Evolutionary conservation across 768 basidiomycete genomes (phyloP), one percentile per base, ranked within the genome.

Genomic region (Lactifluus rugatus): DNA sequence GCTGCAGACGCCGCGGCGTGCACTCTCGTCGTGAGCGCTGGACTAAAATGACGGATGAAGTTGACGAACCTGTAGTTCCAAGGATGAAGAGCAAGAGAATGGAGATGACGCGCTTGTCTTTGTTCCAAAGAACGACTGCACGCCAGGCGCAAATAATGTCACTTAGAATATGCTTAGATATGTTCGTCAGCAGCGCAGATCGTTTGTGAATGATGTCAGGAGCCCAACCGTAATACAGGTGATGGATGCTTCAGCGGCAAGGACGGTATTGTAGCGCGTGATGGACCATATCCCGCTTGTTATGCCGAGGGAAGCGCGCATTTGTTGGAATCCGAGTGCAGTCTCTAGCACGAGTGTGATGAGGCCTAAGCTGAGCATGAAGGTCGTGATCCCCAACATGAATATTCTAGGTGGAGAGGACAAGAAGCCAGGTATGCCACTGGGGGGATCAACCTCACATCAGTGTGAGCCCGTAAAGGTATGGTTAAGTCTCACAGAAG

Each of bases 311-410:
- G n/a, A 26, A 10, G 54, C 19, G 2, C 42, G 28, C 10, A 54
- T 54, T 44, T 59, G 52, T 25, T 59, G 58, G 14, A 59, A 54
- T 8, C 14, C 41, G 13, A 59, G 47, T 13, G 52, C 39, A 23
- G 52, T 59, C 32, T 54, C 58, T 10, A 59, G 41, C n/a, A 48
- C 58, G 3, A 58, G 28, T 28, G 52, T 47, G n/a, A 59, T 44
- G 41, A 59, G 19, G 14, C 52, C 46, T n/a, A 59, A n/a, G 7
- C 23, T 10, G 19, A 59, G 48, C 58, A 59, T 59, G 9, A 59
- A 59, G n/a, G 58, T 54, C 47, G 58, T 54, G 21, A 59, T 25
- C n/a, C 39, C 47, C 14, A 59, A 49, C 58, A 59, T 59, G 25
- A 48, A 54, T 13, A 59, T 16, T 42, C 58, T 49, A 13, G 58